phyloP scores from a whole-genome alignment of 106 monocot species.

The Chionographis japonica region DNA sequence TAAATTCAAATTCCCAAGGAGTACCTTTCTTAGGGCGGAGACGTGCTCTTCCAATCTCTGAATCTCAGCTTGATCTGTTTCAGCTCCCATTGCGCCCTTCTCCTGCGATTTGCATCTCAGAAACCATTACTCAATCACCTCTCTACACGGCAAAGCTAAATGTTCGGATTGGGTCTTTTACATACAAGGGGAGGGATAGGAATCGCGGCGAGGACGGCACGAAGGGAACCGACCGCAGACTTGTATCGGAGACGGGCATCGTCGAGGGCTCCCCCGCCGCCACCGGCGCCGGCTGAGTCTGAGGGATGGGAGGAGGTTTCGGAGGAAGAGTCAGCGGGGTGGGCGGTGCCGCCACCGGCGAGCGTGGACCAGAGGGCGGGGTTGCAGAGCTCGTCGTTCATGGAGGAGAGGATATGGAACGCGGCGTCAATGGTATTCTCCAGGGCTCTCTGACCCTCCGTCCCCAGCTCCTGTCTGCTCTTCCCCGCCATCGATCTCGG shows the following conservation, averaged over 20 bases:
- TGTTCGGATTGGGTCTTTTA: too few relatives aligned
- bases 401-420: constrained; percentile 88
- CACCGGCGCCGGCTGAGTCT: constrained; percentile 3
- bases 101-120: constrained; percentile 31
- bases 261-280: constrained; percentile 79
- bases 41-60: constrained; percentile 64
- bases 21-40: constrained; percentile 66
- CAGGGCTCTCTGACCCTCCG: constrained; percentile 62
- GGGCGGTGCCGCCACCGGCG: too few relatives aligned
- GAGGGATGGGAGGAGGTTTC: too few relatives aligned
- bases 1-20: not conserved
- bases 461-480: constrained; percentile 59
- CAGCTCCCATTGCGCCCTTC: constrained; percentile 19
- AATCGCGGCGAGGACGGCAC: constrained; percentile 56
- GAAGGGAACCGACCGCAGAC: constrained; percentile 69
- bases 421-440: constrained; percentile 82
- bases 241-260: constrained; percentile 86
- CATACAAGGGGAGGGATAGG: constrained; percentile 45
- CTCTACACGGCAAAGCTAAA: too few relatives aligned
- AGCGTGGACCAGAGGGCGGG: constrained; percentile 74
- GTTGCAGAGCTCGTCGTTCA: constrained; percentile 99
- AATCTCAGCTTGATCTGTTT: constrained; percentile 43
- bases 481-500: constrained; percentile 27
- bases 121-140: too few relatives aligned
- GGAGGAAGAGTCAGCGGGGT: constrained; percentile 3